Conservation (phyloP, 1,284 basidiomycete species). For the Tylopilus sp. region DNA sequence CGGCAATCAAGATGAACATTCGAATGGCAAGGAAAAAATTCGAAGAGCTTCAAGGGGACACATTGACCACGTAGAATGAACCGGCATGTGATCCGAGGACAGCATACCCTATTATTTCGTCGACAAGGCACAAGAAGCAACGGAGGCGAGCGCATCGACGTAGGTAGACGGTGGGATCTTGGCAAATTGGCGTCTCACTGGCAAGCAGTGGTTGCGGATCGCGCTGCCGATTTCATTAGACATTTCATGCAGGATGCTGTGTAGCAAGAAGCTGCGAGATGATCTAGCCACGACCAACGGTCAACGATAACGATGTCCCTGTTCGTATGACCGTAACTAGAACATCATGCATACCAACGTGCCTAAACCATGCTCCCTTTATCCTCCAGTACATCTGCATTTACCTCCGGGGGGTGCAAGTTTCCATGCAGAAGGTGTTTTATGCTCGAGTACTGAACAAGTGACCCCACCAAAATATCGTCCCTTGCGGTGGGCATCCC, state of each 20-base stretch:
- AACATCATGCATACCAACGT: slow-evolving; percentile 11
- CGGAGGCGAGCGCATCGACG: not conserved
- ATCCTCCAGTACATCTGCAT: slow-evolving; percentile 45
- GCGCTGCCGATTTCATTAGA: not conserved
- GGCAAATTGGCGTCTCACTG: not conserved
- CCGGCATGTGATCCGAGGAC: not conserved
- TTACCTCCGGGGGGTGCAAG: slow-evolving; percentile 37
- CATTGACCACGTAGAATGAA: slow-evolving; percentile 19
- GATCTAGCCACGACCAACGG: too few species aligned
- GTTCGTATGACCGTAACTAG: slow-evolving; percentile 8
- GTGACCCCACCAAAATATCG: slow-evolving; percentile 30
- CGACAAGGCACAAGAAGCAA: not conserved
- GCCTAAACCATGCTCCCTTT: not conserved
- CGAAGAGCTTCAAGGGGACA: slow-evolving; percentile 73
- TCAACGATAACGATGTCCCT: not conserved
- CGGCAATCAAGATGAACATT: slow-evolving; percentile 80
- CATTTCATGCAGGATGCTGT: not conserved
- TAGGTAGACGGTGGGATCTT: not conserved
- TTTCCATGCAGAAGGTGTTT: slow-evolving; percentile 43
- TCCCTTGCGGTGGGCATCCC: slow-evolving; percentile 34
- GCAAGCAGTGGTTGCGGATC: not conserved
- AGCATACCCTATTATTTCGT: not conserved
- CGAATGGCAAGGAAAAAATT: slow-evolving; percentile 77
- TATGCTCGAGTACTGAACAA: slow-evolving; percentile 52
- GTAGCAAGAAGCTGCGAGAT: not conserved